These are phyloP conservation scores for Verticillium albo-atrum DNA, from an alignment of 2,329 filamentous ascomycete genomes.

Conservation along the genomic window DNA sequence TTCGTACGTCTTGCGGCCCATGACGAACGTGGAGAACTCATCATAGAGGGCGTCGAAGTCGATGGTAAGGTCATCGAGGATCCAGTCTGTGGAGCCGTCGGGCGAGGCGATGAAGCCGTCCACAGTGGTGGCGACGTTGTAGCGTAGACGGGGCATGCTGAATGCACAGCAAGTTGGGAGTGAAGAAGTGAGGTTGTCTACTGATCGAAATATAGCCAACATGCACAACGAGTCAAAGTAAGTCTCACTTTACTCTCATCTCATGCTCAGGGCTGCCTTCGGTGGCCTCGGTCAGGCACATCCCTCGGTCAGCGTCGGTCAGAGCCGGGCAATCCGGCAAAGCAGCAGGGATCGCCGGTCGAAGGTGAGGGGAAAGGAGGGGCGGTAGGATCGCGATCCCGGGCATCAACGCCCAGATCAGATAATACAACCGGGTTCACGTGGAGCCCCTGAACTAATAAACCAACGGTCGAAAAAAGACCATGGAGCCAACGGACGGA, in stretches of 20 bases:
- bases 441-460: neutral
- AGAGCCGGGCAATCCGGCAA: neutral
- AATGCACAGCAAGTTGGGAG: no score
- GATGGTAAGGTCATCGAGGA: conserved; percentile 23
- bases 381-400: neutral
- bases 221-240: no score
- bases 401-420: neutral
- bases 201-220: no score
- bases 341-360: neutral
- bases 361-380: neutral
- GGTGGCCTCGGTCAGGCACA: neutral
- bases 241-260: no score
- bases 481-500: neutral
- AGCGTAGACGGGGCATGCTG: conserved; percentile 16
- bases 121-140: conserved; percentile 27
- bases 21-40: conserved; percentile 25
- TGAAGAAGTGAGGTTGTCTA: no score
- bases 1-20: conserved; percentile 30
- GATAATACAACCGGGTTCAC: neutral
- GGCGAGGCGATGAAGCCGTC: conserved; percentile 29
- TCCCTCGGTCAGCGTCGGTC: neutral
- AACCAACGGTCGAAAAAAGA: neutral
- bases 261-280: neutral
- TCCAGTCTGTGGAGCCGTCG: conserved; percentile 23
- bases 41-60: conserved; percentile 25